phyloP scores from a whole-genome alignment of 352 stramenopile species.

The Stramenopiles sp. region DNA sequence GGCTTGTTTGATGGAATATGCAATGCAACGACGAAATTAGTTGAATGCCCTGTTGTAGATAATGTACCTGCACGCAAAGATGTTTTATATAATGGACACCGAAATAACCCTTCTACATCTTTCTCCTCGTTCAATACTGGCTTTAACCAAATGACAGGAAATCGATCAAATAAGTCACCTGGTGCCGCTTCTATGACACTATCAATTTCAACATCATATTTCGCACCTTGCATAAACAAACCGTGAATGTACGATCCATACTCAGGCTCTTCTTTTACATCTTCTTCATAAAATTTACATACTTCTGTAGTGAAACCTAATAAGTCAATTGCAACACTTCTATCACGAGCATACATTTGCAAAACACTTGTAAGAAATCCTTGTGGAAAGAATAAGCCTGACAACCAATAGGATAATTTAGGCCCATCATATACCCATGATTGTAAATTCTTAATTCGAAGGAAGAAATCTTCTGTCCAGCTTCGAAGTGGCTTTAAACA shows the following conservation, averaged over 20 bases:
- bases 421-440: conserved; percentile 56
- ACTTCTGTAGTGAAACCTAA: conserved; percentile 58
- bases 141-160: conserved; percentile 73
- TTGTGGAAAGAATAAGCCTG: conserved; percentile 81
- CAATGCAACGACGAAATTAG: conserved; percentile 69
- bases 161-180: conserved; percentile 62
- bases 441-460: conserved; percentile 48
- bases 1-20: conserved; percentile 52
- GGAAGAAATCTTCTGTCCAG: conserved; percentile 77
- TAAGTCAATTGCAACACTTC: conserved; percentile 69
- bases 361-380: conserved; percentile 82
- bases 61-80: conserved; percentile 64
- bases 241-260: conserved; percentile 75
- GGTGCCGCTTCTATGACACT: conserved; percentile 61
- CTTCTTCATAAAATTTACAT: conserved; percentile 41
- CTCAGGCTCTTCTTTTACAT: conserved; percentile 24
- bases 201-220: conserved; percentile 46
- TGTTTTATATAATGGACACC: conserved; percentile 78
- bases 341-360: conserved; percentile 66
- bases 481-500: conserved; percentile 66
- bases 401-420: conserved; percentile 62
- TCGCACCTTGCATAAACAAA: conserved; percentile 76
- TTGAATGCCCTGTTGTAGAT: conserved; percentile 72
- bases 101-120: conserved; percentile 28
- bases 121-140: conserved; percentile 20